A percentile compares a stretch with the other conserved stretches of the same genome.
phyloP scores from a whole-genome alignment of 2,329 filamentous ascomycete species.

The Aspergillus quadricinctus region DNA sequence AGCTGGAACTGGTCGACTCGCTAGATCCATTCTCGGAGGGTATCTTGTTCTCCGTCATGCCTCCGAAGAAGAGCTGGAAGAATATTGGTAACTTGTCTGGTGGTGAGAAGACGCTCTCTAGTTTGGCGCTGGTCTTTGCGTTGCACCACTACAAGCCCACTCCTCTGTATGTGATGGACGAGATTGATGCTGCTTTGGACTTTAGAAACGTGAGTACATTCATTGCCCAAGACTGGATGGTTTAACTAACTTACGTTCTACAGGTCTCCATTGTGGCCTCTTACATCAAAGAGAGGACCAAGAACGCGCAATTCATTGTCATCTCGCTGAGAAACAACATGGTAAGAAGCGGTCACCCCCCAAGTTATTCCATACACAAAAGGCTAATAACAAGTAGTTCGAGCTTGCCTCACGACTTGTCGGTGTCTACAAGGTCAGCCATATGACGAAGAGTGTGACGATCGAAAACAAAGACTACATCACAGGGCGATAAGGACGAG shows the following conservation, averaged over 20 bases:
- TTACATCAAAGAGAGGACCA: conserved; percentile 98
- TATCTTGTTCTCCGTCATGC: conserved; percentile 97
- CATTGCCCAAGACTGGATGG: background rate
- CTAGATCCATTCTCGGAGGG: conserved; percentile 96
- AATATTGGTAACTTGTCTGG: conserved; percentile 95
- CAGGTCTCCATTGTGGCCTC: conserved; percentile 95
- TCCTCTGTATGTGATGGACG: conserved; percentile 98
- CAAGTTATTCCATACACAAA: background rate
- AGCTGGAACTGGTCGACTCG: conserved; percentile 93
- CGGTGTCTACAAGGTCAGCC: conserved; percentile 98
- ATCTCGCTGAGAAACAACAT: conserved; percentile 98
- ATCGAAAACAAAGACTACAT: conserved; percentile 83
- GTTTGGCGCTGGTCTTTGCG: conserved; percentile 92
- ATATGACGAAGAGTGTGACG: conserved; percentile 92
- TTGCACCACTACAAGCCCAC: conserved; percentile 98
- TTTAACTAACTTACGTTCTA: conserved; percentile 6
- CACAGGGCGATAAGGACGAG: conserved; percentile 26
- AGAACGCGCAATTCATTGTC: conserved; percentile 98
- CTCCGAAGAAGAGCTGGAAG: conserved; percentile 99
- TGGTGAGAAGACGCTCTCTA: conserved; percentile 94
- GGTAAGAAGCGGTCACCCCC: conserved; percentile 37
- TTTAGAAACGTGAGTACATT: conserved; percentile 80
- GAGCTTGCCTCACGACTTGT: conserved; percentile 93
- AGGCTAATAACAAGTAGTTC: conserved; percentile 50
- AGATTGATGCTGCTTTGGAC: conserved; percentile 96